phyloP scores from a whole-genome alignment of 768 basidiomycete genomes.

The Lentinula raphanica region DNA sequence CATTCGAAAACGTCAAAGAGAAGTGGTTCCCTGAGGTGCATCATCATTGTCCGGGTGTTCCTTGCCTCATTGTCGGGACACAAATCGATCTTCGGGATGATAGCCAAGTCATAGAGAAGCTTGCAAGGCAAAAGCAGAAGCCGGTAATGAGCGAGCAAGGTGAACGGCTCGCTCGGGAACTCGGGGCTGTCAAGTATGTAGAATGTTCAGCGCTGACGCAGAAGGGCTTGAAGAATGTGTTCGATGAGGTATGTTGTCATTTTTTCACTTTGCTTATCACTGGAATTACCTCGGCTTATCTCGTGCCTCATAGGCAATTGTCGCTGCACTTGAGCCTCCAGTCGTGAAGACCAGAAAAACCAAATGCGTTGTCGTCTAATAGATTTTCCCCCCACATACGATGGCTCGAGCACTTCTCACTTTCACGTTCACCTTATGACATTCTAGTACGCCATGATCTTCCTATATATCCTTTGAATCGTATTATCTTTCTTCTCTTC shows the following conservation, averaged over 20 bases:
- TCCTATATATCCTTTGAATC: conserved; percentile 11
- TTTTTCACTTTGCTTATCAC: conserved; percentile 1
- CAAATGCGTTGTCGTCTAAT: conserved; percentile 84
- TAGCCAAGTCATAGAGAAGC: conserved; percentile 87
- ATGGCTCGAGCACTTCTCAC: conserved; percentile 16
- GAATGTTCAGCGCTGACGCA: conserved; percentile 99
- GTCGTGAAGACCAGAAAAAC: conserved; percentile 74
- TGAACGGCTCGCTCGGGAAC: conserved; percentile 91
- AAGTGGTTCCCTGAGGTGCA: conserved; percentile 99
- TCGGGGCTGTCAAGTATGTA: conserved; percentile 98
- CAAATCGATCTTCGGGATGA: conserved; percentile 98
- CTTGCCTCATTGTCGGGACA: conserved; percentile 98
- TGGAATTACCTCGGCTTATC: not conserved
- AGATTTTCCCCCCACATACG: conserved; percentile 15
- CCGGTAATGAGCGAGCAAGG: conserved; percentile 87
- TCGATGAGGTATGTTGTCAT: conserved; percentile 79
- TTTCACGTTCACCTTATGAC: conserved; percentile 17
- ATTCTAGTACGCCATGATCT: conserved; percentile 8
- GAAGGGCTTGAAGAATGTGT: conserved; percentile 99
- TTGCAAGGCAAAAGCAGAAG: conserved; percentile 92
- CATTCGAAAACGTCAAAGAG: conserved; percentile 99
- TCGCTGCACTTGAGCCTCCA: conserved; percentile 96
- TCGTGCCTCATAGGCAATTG: conserved; percentile 69
- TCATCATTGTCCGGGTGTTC: conserved; percentile 98
- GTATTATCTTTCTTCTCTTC: conserved; percentile 23